Evolutionary conservation across 139 green algal genomes (phyloP).

Genomic region (Coccomyxa sp.): DNA sequence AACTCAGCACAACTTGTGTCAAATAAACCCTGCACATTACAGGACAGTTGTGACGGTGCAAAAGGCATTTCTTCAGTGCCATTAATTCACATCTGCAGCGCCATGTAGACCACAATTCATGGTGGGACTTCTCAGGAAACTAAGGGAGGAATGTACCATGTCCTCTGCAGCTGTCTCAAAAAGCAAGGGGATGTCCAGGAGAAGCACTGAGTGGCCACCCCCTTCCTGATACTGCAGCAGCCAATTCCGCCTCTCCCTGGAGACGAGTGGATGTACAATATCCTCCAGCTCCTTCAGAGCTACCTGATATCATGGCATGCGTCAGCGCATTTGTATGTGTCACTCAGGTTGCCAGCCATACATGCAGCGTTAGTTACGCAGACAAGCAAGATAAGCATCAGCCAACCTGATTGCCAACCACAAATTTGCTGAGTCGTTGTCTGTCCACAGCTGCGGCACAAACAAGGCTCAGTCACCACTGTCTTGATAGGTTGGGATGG

Average conservation of each 20-base stretch:
- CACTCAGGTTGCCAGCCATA: no score
- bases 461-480: neutral
- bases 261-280: conserved; percentile 80
- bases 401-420: neutral
- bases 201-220: conserved; percentile 35
- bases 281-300: conserved; percentile 64
- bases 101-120: no score
- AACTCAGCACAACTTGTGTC: neutral
- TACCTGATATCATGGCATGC: conserved; percentile 6
- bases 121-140: no score
- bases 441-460: neutral
- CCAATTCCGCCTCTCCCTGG: conserved; percentile 30
- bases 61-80: no score
- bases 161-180: conserved; percentile 64
- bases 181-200: conserved; percentile 85
- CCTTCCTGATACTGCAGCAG: conserved; percentile 22
- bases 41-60: no score
- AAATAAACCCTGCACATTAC: no score
- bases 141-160: conserved; percentile 1
- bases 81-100: no score
- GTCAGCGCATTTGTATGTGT: neutral
- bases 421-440: neutral
- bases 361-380: no score
- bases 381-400: neutral
- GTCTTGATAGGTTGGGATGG: no score